A percentile compares a stretch with the other conserved stretches of the same genome.
These are phyloP conservation scores for Phytophthora megakarya DNA, from an alignment of 352 stramenopile species.

Conservation along the genomic window DNA sequence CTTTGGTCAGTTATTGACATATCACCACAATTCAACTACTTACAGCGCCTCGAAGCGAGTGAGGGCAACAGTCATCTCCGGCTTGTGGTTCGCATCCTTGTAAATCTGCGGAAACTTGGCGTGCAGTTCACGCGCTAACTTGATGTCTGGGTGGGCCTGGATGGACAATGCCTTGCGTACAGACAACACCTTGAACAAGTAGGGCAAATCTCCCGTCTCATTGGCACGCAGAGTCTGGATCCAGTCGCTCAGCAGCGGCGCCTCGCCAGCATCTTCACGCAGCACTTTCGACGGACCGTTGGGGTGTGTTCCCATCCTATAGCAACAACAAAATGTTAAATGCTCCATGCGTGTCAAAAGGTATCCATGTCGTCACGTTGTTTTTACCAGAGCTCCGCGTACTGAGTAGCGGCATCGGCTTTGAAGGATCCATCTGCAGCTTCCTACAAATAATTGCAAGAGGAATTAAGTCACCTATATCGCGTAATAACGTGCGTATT, in stretches of 20 bases:
- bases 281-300: slow-evolving; percentile 90
- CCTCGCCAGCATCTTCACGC: slow-evolving; percentile 40
- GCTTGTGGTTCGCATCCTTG: slow-evolving; percentile 99
- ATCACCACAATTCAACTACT: slow-evolving; percentile 20
- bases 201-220: slow-evolving; percentile 89
- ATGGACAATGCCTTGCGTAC: slow-evolving; percentile 98
- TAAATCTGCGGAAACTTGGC: slow-evolving; percentile 92
- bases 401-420: slow-evolving; percentile 51
- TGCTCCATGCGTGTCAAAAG: slow-evolving; percentile 9
- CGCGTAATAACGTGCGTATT: too few relatives aligned
- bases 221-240: slow-evolving; percentile 44
- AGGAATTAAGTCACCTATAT: not conserved
- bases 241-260: slow-evolving; percentile 70
- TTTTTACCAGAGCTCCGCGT: slow-evolving; percentile 89
- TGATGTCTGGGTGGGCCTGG: slow-evolving; percentile 92
- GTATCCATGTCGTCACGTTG: not conserved
- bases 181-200: slow-evolving; percentile 98
- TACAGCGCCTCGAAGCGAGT: slow-evolving; percentile 96
- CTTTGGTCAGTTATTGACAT: slow-evolving; percentile 11
- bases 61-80: slow-evolving; percentile 99
- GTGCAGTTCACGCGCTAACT: slow-evolving; percentile 82
- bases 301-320: slow-evolving; percentile 94
- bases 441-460: slow-evolving; percentile 49
- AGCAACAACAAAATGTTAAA: slow-evolving; percentile 10
- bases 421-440: slow-evolving; percentile 53